Base-by-base conservation (phyloP, 345 rosid species). In the Ceriops zippeliana region DNA sequence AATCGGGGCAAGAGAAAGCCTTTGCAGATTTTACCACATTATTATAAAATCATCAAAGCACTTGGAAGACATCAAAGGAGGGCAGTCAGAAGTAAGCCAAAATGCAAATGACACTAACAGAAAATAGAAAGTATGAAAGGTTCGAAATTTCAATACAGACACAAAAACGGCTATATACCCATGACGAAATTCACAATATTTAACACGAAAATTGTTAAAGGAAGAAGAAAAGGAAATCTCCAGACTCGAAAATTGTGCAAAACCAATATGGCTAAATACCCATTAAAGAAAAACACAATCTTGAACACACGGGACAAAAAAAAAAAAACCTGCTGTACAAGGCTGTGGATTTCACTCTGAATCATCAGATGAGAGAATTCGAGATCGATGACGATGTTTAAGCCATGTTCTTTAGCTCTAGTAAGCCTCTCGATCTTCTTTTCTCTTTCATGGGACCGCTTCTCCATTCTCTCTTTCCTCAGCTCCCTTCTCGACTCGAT, bases 281-380 rank as follows among this genome's bases (percentile, higher is more conserved):
- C 58, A 53, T 53, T 53, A 53, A n/a, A 53, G 27, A 53, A 24
- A n/a, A 53, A 53, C 27, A 21, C 28, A 53, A 21, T 53, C 58
- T 24, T 24, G 15, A 11, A 47, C 10, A 49, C 2, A 57, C 26
- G 24, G 22, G 2, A 56, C 19, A 22, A 4, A 3, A 58, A 2
- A 26, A 38, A 13, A 28, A 20, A 16, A 53, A 87, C 96, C 91
- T 95, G 99, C 69, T 95, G 97, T 72, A 89, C 90, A 27, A 95
- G 96, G 79, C 98, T 91, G 56, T 85, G 95, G 72, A 95, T 90
- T 74, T 95, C 97, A 2, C 77, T 69, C 20, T 78, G 52, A 5
- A 90, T 85, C 98, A 91, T 92, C 69, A 91, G 96, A 73, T 90
- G 83, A 11, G 88, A 71, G 70, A 95, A 95, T 42, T 87, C 96